A percentile compares a stretch with the other conserved stretches of the same genome.
These are phyloP conservation scores for Kodamaea plutei DNA, from an alignment of 1,139 yeast species.

Conservation along the genomic window DNA sequence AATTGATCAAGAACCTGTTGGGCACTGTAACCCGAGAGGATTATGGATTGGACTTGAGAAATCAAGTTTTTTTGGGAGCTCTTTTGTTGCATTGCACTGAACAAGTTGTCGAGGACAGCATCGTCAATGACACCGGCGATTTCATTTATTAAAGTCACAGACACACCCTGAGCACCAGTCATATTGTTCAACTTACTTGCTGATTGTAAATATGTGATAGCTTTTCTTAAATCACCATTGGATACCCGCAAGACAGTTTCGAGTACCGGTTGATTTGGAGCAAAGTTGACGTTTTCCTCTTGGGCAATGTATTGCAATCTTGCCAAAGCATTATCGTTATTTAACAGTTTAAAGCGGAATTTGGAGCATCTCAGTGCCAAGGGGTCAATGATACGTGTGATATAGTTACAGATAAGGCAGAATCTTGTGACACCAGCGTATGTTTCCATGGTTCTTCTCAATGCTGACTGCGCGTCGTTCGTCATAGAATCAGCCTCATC, in stretches of 20 bases:
- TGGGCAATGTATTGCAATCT: conserved; percentile 62
- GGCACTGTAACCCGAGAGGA: conserved; percentile 84
- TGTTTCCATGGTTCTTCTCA: conserved; percentile 94
- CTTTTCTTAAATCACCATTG: conserved; percentile 88
- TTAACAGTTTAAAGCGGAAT: conserved; percentile 81
- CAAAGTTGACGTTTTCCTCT: conserved; percentile 47
- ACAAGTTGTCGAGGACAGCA: conserved; percentile 41
- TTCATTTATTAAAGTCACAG: conserved; percentile 53
- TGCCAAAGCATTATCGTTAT: conserved; percentile 61
- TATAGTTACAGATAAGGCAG: conserved; percentile 91
- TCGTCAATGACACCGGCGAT: conserved; percentile 83
- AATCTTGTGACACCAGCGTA: conserved; percentile 89
- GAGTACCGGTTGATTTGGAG: conserved; percentile 43
- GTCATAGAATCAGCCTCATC: conserved; percentile 99
- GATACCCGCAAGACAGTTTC: conserved; percentile 63
- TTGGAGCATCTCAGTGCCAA: conserved; percentile 94
- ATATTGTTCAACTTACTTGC: conserved; percentile 61
- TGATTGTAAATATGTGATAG: conserved; percentile 86
- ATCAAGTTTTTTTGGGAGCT: conserved; percentile 34
- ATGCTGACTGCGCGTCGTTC: conserved; percentile 93
- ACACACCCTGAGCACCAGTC: conserved; percentile 26
- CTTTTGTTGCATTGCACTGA: conserved; percentile 35
- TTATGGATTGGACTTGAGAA: conserved; percentile 47
- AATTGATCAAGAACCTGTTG: conserved; percentile 73
- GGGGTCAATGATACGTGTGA: conserved; percentile 94